Conservation (phyloP, 163 green algal genomes). For the Coccomyxa subellipsoidea region DNA sequence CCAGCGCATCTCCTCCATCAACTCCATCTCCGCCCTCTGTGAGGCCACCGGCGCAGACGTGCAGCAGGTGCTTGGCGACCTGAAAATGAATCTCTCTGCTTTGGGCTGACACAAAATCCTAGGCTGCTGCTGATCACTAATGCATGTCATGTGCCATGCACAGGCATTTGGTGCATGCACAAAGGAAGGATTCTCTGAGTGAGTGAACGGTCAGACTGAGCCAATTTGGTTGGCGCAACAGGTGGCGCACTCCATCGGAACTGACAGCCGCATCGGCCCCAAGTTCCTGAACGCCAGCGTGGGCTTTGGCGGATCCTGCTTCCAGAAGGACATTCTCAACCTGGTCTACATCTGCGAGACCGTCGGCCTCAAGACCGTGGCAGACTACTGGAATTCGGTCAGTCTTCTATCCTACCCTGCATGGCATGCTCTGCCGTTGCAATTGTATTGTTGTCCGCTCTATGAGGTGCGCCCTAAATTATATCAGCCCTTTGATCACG, state of each 20-base stretch:
- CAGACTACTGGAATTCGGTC: constrained; percentile 84
- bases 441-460: too few species aligned
- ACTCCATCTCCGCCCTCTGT: constrained; percentile 97
- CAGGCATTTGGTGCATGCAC: too few species aligned
- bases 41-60: constrained; percentile 91
- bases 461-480: too few species aligned
- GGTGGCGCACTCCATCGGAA: constrained; percentile 86
- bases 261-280: constrained; percentile 90
- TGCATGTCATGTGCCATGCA: too few species aligned
- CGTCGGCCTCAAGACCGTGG: constrained; percentile 89
- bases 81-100: too few species aligned
- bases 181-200: too few species aligned
- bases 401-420: neutral
- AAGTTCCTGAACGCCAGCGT: constrained; percentile 99
- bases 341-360: constrained; percentile 98
- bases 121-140: too few species aligned
- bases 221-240: too few species aligned
- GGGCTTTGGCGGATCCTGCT: constrained; percentile 98
- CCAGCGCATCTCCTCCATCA: constrained; percentile 98
- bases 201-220: too few species aligned
- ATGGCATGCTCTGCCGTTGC: neutral
- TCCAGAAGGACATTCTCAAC: constrained; percentile 99
- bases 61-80: constrained; percentile 68
- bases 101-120: too few species aligned
- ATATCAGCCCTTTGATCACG: too few species aligned